Conservation (phyloP, 2,329 filamentous ascomycete genomes). For the Cytospora schulzeri region DNA sequence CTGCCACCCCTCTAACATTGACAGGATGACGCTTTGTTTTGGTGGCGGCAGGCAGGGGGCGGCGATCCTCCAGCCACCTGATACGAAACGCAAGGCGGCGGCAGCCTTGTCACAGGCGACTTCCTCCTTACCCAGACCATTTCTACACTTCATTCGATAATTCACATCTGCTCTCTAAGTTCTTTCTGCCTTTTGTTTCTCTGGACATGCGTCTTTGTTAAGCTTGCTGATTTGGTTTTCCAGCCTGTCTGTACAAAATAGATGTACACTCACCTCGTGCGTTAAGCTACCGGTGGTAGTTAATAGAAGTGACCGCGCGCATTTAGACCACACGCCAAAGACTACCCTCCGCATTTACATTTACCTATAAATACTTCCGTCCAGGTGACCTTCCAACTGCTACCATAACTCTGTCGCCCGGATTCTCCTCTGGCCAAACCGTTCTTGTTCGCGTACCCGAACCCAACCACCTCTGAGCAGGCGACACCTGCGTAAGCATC, state of each 20-base stretch:
- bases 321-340: background rate
- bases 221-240: background rate
- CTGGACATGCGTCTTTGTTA: background rate
- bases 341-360: background rate
- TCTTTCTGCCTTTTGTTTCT: background rate
- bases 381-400: background rate
- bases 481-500: conserved; percentile 13
- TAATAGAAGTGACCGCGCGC: background rate
- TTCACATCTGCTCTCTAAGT: background rate
- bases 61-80: conserved; percentile 6
- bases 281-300: background rate
- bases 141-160: background rate
- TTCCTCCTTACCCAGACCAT: background rate
- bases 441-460: conserved; percentile 18
- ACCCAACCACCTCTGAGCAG: background rate
- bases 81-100: conserved; percentile 21
- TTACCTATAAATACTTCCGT: background rate
- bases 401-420: background rate
- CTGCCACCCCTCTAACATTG: too few species aligned
- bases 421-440: background rate
- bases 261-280: background rate
- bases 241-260: background rate
- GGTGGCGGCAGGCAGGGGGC: conserved; percentile 5
- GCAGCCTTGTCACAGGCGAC: conserved; percentile 1
- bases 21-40: too few species aligned